Base-by-base conservation (phyloP, 139 green algal genomes). In the Penium margaritaceum region DNA sequence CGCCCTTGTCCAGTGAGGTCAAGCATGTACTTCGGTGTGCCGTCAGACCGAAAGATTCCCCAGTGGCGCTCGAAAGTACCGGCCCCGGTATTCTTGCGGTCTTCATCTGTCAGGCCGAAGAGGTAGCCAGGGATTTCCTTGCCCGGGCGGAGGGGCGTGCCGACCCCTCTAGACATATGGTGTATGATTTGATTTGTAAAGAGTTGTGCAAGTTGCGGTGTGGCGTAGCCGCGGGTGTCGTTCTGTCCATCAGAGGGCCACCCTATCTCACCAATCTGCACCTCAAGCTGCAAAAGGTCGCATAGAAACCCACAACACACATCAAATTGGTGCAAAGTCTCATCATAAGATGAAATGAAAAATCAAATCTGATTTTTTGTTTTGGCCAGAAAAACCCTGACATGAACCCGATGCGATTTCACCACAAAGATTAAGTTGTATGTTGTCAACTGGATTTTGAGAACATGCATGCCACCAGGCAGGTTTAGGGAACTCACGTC, bases 11-110 rank as follows among this genome's bases (percentile, higher is more conserved):
- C 66, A 5, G 66, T 37, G 15, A 74, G 33, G 33, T 74, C 66
- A 17, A 74, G n/a, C 7, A 41, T 14, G 53, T 74, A 74, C n/a
- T 74, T 74, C 27, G 66, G 41, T 5, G 30, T 69, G 21, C 66
- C 66, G 66, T 63, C 66, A 17, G n/a, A 37, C 17, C 21, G 19
- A 43, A 60, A 76, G 30, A 76, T 46, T 1, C 68, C 68, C 68
- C 68, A 76, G 12, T 76, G 53, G n/a, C 47, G 61, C 68, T 76
- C 68, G 19, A 76, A 76, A 19, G 47, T 24, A 14, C 68, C 68
- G 19, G 68, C 37, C 6, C 17, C 21, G 19, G 32, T 67, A 17
- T 17, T 24, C 36, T 76, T 76, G 15, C 19, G 3, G 32, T 76
- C 53, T 21, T 76, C 68, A 24, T 76, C 68, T 12, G 68, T 14